Evolutionary conservation across 495 filamentous ascomycete species (phyloP).

Genomic region (Hypomontagnella submonticulosa): DNA sequence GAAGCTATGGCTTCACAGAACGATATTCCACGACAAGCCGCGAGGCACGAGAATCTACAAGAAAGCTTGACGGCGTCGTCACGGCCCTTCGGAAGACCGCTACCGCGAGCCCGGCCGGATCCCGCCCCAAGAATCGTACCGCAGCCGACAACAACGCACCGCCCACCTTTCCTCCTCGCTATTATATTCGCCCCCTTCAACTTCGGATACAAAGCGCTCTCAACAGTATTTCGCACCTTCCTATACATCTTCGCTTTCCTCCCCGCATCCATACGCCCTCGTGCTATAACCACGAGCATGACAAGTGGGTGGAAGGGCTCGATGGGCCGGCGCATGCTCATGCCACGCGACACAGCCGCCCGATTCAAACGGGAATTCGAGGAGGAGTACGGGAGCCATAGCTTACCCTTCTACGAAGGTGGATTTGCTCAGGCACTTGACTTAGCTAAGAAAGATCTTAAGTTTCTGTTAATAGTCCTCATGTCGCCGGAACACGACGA

Average conservation of each 20-base stretch:
- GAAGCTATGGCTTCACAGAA: constrained; percentile 74
- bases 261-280: constrained; percentile 64
- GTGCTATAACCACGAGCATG: constrained; percentile 66
- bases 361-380: constrained; percentile 92
- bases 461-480: constrained; percentile 86
- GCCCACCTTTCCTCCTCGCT: constrained; percentile 77
- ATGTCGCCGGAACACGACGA: constrained; percentile 94
- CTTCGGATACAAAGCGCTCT: constrained; percentile 75
- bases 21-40: constrained; percentile 65
- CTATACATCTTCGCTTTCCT: constrained; percentile 77
- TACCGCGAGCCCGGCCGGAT: constrained; percentile 54
- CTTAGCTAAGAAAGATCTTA: constrained; percentile 86
- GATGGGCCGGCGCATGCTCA: constrained; percentile 75
- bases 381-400: constrained; percentile 82
- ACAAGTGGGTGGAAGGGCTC: constrained; percentile 70
- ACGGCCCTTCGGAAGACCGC: constrained; percentile 46
- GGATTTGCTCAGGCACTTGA: constrained; percentile 93
- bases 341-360: constrained; percentile 86
- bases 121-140: constrained; percentile 85
- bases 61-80: constrained; percentile 60
- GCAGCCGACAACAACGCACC: constrained; percentile 70
- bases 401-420: constrained; percentile 79
- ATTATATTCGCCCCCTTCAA: constrained; percentile 86
- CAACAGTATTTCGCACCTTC: constrained; percentile 72
- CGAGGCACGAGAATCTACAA: constrained; percentile 76